A percentile compares a stretch with the other conserved stretches of the same genome.
Evolutionary conservation across 345 rosid genomes (phyloP).

Genomic region (Brassica carinata): DNA sequence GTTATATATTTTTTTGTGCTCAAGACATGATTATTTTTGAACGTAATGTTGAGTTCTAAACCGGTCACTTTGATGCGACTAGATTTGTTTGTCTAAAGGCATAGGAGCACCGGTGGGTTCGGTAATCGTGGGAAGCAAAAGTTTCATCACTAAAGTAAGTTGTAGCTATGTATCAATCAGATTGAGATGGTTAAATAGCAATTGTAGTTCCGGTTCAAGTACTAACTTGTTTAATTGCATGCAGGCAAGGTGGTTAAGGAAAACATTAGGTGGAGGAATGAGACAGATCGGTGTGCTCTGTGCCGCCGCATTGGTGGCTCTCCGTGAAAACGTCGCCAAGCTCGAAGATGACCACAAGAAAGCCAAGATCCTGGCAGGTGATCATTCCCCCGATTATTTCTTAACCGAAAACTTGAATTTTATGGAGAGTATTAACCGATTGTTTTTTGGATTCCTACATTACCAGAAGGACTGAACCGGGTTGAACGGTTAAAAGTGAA

Average conservation of each 20-base stretch:
- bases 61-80: conserved; percentile 16
- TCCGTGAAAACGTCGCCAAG: conserved; percentile 64
- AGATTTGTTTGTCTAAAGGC: conserved; percentile 92
- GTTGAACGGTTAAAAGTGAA: conserved; percentile 73
- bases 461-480: conserved; percentile 68
- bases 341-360: conserved; percentile 82
- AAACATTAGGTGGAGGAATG: conserved; percentile 98
- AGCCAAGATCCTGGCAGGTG: conserved; percentile 82
- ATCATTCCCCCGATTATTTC: background rate
- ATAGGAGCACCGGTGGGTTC: conserved; percentile 95
- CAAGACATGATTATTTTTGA: background rate
- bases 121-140: conserved; percentile 81
- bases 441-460: background rate
- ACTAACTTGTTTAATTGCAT: conserved; percentile 24
- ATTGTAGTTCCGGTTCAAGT: conserved; percentile 10
- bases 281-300: conserved; percentile 85
- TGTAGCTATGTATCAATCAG: background rate
- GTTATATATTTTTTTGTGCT: background rate
- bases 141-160: conserved; percentile 73
- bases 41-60: background rate
- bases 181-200: background rate
- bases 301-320: conserved; percentile 79
- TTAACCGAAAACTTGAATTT: background rate
- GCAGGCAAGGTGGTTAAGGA: conserved; percentile 86
- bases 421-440: conserved; percentile 1